Evolutionary conservation across 2,329 filamentous ascomycete species (phyloP).

Genomic region (Phialophora verrucosa): DNA sequence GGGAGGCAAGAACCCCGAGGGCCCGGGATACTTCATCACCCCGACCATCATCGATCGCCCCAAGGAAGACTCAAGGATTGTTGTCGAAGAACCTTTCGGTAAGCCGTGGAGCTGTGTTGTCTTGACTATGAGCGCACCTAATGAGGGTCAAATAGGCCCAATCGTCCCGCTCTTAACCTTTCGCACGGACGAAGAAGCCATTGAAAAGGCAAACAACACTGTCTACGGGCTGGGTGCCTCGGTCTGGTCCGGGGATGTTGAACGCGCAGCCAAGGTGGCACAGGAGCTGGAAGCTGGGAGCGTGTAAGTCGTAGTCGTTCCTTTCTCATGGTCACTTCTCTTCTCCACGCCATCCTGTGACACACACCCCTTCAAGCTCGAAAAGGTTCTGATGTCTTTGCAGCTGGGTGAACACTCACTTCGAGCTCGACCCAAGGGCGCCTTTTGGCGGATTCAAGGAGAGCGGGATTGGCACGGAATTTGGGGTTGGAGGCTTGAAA

Average conservation of each 20-base stretch:
- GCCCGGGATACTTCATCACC: slow-evolving; percentile 60
- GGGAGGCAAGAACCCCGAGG: slow-evolving; percentile 51
- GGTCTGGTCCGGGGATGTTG: slow-evolving; percentile 36
- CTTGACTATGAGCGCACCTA: slow-evolving; percentile 47
- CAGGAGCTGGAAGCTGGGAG: slow-evolving; percentile 35
- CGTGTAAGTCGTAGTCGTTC: slow-evolving; percentile 8
- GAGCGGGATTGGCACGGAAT: slow-evolving; percentile 42
- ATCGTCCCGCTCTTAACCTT: slow-evolving; percentile 67
- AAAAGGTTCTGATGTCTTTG: slow-evolving; percentile 34
- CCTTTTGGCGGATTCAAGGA: slow-evolving; percentile 42
- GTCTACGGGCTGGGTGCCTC: slow-evolving; percentile 31
- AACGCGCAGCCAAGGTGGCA: slow-evolving; percentile 28
- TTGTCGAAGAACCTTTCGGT: slow-evolving; percentile 66
- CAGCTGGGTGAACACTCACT: slow-evolving; percentile 44
- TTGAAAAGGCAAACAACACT: slow-evolving; percentile 58
- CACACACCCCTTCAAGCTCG: not conserved
- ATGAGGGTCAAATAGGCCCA: slow-evolving; percentile 61
- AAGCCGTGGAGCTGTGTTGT: slow-evolving; percentile 53
- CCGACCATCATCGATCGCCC: slow-evolving; percentile 66
- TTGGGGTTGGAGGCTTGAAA: slow-evolving; percentile 37
- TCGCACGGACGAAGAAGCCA: slow-evolving; percentile 64
- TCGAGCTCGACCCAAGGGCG: slow-evolving; percentile 28
- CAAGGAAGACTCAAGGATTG: slow-evolving; percentile 60
- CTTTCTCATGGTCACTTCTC: too few relatives aligned
- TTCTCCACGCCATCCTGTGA: too few relatives aligned